phyloP scores from a whole-genome alignment of 2,329 filamentous ascomycete genomes.

The Fusarium solani-melongenae region DNA sequence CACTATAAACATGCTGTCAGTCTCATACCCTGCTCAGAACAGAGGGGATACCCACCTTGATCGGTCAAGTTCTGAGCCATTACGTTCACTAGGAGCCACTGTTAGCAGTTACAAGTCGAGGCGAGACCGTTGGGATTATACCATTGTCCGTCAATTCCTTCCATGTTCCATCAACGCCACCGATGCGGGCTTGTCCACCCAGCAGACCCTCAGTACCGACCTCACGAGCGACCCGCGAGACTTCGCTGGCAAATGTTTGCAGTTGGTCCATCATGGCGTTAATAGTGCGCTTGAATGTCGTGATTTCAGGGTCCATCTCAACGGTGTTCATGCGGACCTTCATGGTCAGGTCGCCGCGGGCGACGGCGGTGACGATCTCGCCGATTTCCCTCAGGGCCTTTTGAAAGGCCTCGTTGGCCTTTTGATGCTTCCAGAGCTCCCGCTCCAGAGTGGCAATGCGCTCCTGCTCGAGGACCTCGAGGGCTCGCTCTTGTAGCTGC shows the following conservation, averaged over 20 bases:
- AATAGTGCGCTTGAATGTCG: constrained; percentile 96
- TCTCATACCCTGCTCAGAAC: background rate
- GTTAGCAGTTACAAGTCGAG: constrained; percentile 18
- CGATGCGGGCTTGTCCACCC: constrained; percentile 92
- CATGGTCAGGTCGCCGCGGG: constrained; percentile 94
- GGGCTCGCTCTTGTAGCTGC: constrained; percentile 82
- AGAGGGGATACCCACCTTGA: constrained; percentile 62
- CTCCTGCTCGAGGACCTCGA: constrained; percentile 85
- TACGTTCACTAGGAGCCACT: constrained; percentile 71
- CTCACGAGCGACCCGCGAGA: constrained; percentile 92
- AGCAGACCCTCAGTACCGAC: constrained; percentile 96
- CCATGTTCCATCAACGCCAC: constrained; percentile 96
- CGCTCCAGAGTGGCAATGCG: constrained; percentile 91
- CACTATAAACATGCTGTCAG: constrained; percentile 57
- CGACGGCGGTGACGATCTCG: constrained; percentile 96
- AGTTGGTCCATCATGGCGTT: constrained; percentile 99
- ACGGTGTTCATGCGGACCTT: constrained; percentile 95
- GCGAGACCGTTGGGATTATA: constrained; percentile 47
- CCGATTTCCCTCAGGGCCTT: constrained; percentile 97
- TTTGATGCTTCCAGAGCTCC: constrained; percentile 95
- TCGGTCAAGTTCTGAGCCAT: constrained; percentile 87
- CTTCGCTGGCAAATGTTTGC: constrained; percentile 95
- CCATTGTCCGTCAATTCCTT: constrained; percentile 93
- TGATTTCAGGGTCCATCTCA: constrained; percentile 98
- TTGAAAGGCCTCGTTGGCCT: constrained; percentile 98